Conservation (phyloP, 495 filamentous ascomycete species). For the Parmelia sp. region DNA sequence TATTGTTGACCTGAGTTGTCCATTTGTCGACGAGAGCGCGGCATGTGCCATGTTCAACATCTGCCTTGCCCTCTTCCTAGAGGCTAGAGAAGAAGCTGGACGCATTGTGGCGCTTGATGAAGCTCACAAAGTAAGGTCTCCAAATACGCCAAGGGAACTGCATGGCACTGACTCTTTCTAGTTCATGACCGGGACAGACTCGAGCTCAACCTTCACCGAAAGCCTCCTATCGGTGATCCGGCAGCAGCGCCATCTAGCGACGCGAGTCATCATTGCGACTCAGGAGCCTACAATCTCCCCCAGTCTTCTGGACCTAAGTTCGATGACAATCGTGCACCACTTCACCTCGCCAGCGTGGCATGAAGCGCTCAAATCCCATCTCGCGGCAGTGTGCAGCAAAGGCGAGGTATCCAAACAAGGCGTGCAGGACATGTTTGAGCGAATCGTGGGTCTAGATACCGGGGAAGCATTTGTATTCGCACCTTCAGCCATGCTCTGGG, state of each 20-base stretch:
- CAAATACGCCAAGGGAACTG: background rate
- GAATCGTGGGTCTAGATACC: slow-evolving; percentile 51
- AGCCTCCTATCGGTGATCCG: slow-evolving; percentile 59
- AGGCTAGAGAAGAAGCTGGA: slow-evolving; percentile 38
- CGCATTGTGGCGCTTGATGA: slow-evolving; percentile 54
- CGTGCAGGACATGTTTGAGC: slow-evolving; percentile 41
- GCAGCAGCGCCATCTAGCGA: slow-evolving; percentile 62
- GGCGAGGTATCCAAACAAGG: slow-evolving; percentile 22
- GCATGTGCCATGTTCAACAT: slow-evolving; percentile 68
- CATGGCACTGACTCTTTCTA: slow-evolving; percentile 21
- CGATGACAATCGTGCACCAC: slow-evolving; percentile 66
- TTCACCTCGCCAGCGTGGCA: slow-evolving; percentile 70
- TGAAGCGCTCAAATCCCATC: slow-evolving; percentile 50
- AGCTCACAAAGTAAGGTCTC: slow-evolving; percentile 47
- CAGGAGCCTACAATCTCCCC: slow-evolving; percentile 75
- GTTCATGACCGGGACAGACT: slow-evolving; percentile 44
- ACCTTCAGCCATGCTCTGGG: slow-evolving; percentile 49
- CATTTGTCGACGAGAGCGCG: slow-evolving; percentile 58
- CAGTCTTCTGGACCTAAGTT: slow-evolving; percentile 61
- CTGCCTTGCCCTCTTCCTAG: slow-evolving; percentile 54
- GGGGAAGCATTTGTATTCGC: slow-evolving; percentile 65
- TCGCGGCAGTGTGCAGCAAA: slow-evolving; percentile 44
- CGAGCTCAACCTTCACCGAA: slow-evolving; percentile 51
- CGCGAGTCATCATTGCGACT: slow-evolving; percentile 64
- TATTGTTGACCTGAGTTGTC: slow-evolving; percentile 69